A percentile compares a stretch with the other conserved stretches of the same genome.
Conservation (phyloP, 2,329 filamentous ascomycete genomes). For the Colletotrichum neosansevieriae region DNA sequence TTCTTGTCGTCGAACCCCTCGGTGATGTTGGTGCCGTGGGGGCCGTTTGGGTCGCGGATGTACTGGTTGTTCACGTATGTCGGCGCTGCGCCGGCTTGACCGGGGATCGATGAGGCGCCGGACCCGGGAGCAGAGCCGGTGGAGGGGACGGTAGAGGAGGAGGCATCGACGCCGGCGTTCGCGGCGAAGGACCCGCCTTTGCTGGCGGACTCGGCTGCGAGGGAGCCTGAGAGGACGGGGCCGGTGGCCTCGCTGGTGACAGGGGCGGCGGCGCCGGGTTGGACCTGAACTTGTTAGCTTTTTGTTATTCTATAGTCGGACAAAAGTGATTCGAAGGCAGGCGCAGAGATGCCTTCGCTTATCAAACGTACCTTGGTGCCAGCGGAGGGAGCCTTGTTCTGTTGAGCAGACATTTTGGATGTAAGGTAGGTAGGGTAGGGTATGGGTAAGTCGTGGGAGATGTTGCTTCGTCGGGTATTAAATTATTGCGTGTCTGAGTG, state of each 20-base stretch:
- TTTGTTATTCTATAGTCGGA: neutral
- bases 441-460: neutral
- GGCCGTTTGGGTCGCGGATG: conserved; percentile 47
- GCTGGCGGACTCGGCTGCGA: conserved; percentile 79
- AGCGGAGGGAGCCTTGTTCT: conserved; percentile 32
- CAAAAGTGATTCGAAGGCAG: neutral
- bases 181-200: conserved; percentile 70
- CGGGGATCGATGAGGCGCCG: conserved; percentile 30
- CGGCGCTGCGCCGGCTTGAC: conserved; percentile 49
- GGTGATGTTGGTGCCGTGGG: conserved; percentile 58
- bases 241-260: conserved; percentile 72
- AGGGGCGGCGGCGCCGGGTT: conserved; percentile 60
- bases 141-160: conserved; percentile 47
- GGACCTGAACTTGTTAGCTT: conserved; percentile 55
- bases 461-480: neutral
- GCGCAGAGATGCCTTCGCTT: too few relatives aligned
- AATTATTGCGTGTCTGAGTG: neutral
- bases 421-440: neutral
- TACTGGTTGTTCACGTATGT: conserved; percentile 54
- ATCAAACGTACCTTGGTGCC: conserved; percentile 31
- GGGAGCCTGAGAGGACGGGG: conserved; percentile 73
- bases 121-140: conserved; percentile 23
- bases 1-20: conserved; percentile 51
- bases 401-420: conserved; percentile 7
- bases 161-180: conserved; percentile 66